These are phyloP conservation scores for Secale cereale DNA, from an alignment of 176 grass and related monocot genomes.

Conservation along the genomic window DNA sequence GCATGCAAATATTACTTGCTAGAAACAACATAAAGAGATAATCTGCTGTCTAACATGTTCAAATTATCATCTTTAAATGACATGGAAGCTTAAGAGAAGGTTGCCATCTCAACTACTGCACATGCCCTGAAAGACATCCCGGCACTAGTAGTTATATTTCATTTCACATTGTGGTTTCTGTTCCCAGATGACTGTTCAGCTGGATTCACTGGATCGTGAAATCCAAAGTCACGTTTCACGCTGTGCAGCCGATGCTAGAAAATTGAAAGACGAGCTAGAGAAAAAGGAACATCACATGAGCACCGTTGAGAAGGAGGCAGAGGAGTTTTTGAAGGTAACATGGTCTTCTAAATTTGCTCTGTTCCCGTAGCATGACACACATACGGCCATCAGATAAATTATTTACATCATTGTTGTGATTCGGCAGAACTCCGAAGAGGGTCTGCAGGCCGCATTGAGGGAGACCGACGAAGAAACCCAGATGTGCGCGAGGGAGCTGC, in stretches of 20 bases:
- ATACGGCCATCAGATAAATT: not conserved
- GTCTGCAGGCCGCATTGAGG: conserved; percentile 19
- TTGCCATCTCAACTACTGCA: not conserved
- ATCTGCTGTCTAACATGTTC: not conserved
- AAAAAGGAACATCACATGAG: conserved; percentile 42
- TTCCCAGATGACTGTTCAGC: conserved; percentile 38
- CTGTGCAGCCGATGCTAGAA: conserved; percentile 41
- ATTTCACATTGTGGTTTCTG: not conserved
- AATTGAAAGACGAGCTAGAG: conserved; percentile 41
- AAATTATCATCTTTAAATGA: not conserved
- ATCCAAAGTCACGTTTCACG: conserved; percentile 40
- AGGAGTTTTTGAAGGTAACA: conserved; percentile 46
- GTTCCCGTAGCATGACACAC: not conserved
- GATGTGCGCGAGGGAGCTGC: conserved; percentile 36
- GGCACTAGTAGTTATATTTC: not conserved
- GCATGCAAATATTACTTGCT: not conserved
- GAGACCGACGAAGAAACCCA: conserved; percentile 50
- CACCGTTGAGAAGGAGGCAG: conserved; percentile 50
- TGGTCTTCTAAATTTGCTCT: not conserved
- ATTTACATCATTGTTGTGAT: not conserved
- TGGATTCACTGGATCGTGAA: conserved; percentile 47
- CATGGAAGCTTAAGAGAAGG: not conserved
- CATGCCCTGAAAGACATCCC: not conserved
- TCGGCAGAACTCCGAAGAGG: conserved; percentile 52
- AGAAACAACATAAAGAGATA: not conserved